These are phyloP conservation scores for Keqinozyma sinolaborantium DNA, from an alignment of 1,139 yeast genomes.

Conservation along the genomic window DNA sequence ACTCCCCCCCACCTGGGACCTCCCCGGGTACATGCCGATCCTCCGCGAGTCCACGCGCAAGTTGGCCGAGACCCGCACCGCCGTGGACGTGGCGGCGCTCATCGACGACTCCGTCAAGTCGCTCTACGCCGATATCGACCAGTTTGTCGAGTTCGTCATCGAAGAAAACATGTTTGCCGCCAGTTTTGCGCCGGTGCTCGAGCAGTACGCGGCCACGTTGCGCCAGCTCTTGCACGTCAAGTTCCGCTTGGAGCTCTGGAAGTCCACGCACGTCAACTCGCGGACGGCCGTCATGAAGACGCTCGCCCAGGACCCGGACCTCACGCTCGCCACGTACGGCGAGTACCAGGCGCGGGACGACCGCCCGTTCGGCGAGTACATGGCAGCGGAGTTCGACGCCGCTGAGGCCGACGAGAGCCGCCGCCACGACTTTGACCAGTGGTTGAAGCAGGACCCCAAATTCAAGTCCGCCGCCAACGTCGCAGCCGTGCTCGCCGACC, in stretches of 20 bases:
- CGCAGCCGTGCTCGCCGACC: constrained; percentile 28
- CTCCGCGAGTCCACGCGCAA: neutral
- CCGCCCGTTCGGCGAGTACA: constrained; percentile 6
- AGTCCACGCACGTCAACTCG: neutral
- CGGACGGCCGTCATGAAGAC: constrained; percentile 1
- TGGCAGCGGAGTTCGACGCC: constrained; percentile 4
- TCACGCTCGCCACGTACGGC: constrained; percentile 20
- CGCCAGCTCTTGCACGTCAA: constrained; percentile 2
- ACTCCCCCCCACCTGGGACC: constrained; percentile 3
- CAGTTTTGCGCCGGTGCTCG: constrained; percentile 2
- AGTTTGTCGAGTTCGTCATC: constrained; percentile 8
- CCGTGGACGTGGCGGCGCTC: neutral
- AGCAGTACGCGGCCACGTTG: constrained; percentile 3
- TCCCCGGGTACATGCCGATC: constrained; percentile 7
- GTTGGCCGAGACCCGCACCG: neutral
- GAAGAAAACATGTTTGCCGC: constrained; percentile 6
- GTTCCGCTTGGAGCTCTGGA: constrained; percentile 7
- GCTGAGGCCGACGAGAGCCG: constrained; percentile 2
- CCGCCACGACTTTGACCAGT: constrained; percentile 6
- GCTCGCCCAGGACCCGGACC: constrained; percentile 13
- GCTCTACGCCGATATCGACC: constrained; percentile 7
- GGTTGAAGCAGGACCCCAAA: constrained; percentile 4
- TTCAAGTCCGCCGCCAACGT: constrained; percentile 25
- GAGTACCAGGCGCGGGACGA: constrained; percentile 10
- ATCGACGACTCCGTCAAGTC: constrained; percentile 1